Base-by-base conservation (phyloP, 2,329 filamentous ascomycete species). In the Monilinia vaccinii-corymbosi region DNA sequence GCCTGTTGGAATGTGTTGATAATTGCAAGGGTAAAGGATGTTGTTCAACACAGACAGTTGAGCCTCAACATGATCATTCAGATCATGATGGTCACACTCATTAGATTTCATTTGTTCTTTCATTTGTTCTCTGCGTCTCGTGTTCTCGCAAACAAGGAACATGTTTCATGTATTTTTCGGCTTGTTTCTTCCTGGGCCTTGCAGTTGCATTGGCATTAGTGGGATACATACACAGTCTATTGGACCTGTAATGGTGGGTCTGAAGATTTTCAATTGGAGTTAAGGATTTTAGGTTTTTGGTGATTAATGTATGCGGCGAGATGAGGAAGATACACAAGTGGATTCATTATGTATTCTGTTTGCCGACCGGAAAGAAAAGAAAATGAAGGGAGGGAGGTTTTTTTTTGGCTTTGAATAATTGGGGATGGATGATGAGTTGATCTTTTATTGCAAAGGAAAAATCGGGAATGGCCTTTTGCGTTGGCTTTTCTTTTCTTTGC, bases 1-100 rank as follows among this genome's bases (percentile, higher is more conserved):
- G 71, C 49, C 61, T 73, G 14, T 61, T 73, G 38, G 70, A 71
- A 60, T 72, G 70, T 56, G 64, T 71, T 11, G 72, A 73, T 58
- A 65, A 72, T 23, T 71, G 71, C 53, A 71, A 72, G 63, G 70
- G 65, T 44, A 68, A 67, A 28, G 67, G 68, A 11, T 73, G 71
- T 53, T 73, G 71, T 56, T 51, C 59, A 57, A 64, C 66, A 25
- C 49, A 64, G 6, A 62, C 66, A 34, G 58, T 56, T 23, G 65
- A 67, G 31, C 48, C 65, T n/a, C 63, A 68, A 52, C 63, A 69
- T 46, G 56, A 65, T 44, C 67, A 71, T 55, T 65, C 64, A 4
- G 66, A 69, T 56, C 66, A 71, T 51, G 69, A 69, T 34, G 67
- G 66, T 32, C 70, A 72, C 60, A 50, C 47, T 66, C 70, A 72